A percentile compares a stretch with the other conserved stretches of the same genome.
phyloP scores from a whole-genome alignment of 192 early-diverging fungal genomes.

The Allomyces javanicus region DNA sequence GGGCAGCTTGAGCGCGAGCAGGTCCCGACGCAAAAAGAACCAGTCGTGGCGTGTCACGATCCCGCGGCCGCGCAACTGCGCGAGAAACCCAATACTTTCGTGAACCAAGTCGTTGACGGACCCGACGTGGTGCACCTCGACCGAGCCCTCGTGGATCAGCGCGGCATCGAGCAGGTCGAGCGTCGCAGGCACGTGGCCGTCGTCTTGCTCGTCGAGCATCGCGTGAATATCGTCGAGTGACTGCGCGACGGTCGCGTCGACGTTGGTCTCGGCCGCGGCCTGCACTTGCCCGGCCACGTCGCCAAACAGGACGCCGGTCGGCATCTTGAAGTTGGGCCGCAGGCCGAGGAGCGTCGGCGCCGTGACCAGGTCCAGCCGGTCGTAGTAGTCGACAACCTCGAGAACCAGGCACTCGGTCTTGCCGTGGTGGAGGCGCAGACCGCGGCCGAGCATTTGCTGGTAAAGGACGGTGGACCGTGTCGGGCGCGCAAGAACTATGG shows the following conservation, averaged over 20 bases:
- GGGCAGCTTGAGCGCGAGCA: background rate
- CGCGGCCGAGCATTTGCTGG: conserved; percentile 92
- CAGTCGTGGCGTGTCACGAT: background rate
- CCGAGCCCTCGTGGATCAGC: background rate
- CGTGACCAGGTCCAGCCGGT: conserved; percentile 29
- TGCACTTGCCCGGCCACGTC: conserved; percentile 2
- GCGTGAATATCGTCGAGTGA: conserved; percentile 1
- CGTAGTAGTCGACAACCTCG: conserved; percentile 68
- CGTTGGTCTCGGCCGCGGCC: background rate
- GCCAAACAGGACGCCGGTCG: background rate
- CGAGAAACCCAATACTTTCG: background rate
- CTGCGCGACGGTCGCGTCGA: background rate
- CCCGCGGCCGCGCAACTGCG: background rate
- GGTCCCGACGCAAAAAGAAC: background rate
- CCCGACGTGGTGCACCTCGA: background rate
- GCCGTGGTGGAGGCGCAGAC: conserved; percentile 39
- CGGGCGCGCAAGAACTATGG: conserved; percentile 50
- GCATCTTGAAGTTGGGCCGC: conserved; percentile 26
- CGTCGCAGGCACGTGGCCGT: background rate
- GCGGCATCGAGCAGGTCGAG: background rate
- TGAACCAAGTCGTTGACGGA: too few species aligned
- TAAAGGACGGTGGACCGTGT: conserved; percentile 67
- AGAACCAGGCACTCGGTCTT: conserved; percentile 65
- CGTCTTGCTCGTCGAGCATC: background rate
- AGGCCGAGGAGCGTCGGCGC: conserved; percentile 68